Evolutionary conservation across 345 rosid species (phyloP), one percentile per base, ranked within the genome.

Genomic region (Syzygium aromaticum): DNA sequence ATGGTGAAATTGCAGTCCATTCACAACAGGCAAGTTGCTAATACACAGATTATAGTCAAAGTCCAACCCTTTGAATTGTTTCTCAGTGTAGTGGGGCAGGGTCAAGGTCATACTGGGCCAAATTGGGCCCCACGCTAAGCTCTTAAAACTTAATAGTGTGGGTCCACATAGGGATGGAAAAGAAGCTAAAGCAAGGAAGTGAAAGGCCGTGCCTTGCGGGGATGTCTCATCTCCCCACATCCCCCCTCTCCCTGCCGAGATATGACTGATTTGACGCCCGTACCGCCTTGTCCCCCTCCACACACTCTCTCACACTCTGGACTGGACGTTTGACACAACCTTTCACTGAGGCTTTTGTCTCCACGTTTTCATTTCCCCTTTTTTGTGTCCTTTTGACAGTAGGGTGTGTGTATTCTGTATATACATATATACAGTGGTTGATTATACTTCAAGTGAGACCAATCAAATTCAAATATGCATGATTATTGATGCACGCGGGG

Each of bases 231-330:
- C 38, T 61, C 7, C 38, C 12, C 5, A 40, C 43, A 4, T 11
- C 11, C 51, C 64, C 28, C 46, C 46, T 22, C 30, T 16, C 17
- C 51, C 40, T 52, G 51, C 61, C 23, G 38, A 80, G 84, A 87
- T 87, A 87, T 87, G 88, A 87, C 51, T 87, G 80, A 73, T 73
- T 73, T 52, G 88, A 87, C 86, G 88, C 84, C 88, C 52, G 33
- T 49, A 52, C 67, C 1, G 52, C 30, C 54, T 86, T 86, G 87
- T 86, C 87, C 30, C 78, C 25, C 87, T 40, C 30, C 80, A 73
- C 73, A 30, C 64, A 0, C 95, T 87, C 92, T 91, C 85, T 28
- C 88, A 52, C 40, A 16, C 67, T 83, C 86, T 87, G 86, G 86
- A 84, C 43, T 78, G 86, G 87, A 85, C 89, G 53, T 28, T 84